phyloP scores from a whole-genome alignment of 1,139 yeast species.

The Pichia sp. region DNA sequence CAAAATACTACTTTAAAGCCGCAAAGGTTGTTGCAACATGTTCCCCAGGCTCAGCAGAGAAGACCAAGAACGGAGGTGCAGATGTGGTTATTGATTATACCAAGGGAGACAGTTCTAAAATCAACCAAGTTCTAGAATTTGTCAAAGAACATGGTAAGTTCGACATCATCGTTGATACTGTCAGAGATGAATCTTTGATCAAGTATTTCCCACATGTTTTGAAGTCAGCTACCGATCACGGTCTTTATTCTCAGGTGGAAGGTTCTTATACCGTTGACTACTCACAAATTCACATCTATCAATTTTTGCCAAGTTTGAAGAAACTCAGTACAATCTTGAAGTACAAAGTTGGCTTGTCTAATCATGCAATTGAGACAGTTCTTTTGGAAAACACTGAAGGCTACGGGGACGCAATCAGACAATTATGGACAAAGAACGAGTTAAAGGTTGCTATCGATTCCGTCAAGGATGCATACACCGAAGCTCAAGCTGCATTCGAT shows the following conservation, averaged over 20 bases:
- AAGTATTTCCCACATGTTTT: conserved; percentile 17
- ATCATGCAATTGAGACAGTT: conserved; percentile 20
- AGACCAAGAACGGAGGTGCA: conserved; percentile 22
- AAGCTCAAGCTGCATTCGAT: conserved; percentile 48
- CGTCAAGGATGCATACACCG: conserved; percentile 42
- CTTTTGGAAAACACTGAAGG: conserved; percentile 9
- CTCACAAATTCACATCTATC: conserved; percentile 6
- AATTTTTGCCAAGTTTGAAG: conserved; percentile 17
- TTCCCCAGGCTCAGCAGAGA: conserved; percentile 31
- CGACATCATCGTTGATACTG: conserved; percentile 35
- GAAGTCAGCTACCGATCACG: conserved; percentile 27
- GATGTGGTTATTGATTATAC: conserved; percentile 25
- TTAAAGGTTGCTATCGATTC: conserved; percentile 51
- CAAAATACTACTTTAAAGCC: conserved; percentile 45
- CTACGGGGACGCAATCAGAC: conserved; percentile 22
- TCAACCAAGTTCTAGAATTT: conserved; percentile 33
- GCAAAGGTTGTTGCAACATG: conserved; percentile 41
- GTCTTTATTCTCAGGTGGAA: conserved; percentile 33
- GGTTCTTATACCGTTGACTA: conserved; percentile 34
- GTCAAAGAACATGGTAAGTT: conserved; percentile 39
- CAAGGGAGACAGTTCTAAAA: conserved; percentile 31
- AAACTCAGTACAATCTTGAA: conserved; percentile 16
- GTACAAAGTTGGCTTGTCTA: conserved; percentile 23
- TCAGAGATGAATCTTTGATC: conserved; percentile 23
- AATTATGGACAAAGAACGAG: conserved; percentile 41